These are phyloP conservation scores for Pseudocercospora eumusae DNA, from an alignment of 2,329 filamentous ascomycete genomes.

Conservation along the genomic window DNA sequence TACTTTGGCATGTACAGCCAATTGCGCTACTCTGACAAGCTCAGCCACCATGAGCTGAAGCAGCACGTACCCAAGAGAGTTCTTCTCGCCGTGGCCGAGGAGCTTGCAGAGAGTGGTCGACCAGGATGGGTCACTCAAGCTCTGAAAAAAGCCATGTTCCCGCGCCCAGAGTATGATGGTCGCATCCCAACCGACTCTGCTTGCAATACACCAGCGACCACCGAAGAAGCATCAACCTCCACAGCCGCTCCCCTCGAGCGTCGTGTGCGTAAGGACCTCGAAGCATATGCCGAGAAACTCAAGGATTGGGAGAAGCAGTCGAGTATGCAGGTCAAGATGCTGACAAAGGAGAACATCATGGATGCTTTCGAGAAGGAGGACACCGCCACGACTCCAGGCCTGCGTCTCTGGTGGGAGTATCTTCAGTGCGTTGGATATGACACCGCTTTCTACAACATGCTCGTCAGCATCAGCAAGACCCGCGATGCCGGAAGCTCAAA, in stretches of 20 bases:
- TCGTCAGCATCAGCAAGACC: conserved; percentile 35
- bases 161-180: conserved; percentile 45
- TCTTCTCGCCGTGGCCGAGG: conserved; percentile 42
- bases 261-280: conserved; percentile 39
- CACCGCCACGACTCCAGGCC: conserved; percentile 42
- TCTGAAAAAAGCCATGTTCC: conserved; percentile 48
- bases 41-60: conserved; percentile 47
- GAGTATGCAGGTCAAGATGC: conserved; percentile 38
- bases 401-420: conserved; percentile 53
- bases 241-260: conserved; percentile 24
- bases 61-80: conserved; percentile 43
- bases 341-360: conserved; percentile 44
- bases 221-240: conserved; percentile 8
- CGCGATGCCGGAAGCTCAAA: background rate
- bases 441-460: conserved; percentile 45
- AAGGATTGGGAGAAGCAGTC: conserved; percentile 46
- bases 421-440: conserved; percentile 49
- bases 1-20: conserved; percentile 53
- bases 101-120: conserved; percentile 41
- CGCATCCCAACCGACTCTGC: conserved; percentile 33
- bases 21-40: conserved; percentile 47
- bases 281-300: conserved; percentile 40
- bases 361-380: conserved; percentile 46
- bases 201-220: conserved; percentile 17
- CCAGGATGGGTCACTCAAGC: conserved; percentile 47